Conservation (phyloP, 495 filamentous ascomycete species). For the Aspergillus sparsus region DNA sequence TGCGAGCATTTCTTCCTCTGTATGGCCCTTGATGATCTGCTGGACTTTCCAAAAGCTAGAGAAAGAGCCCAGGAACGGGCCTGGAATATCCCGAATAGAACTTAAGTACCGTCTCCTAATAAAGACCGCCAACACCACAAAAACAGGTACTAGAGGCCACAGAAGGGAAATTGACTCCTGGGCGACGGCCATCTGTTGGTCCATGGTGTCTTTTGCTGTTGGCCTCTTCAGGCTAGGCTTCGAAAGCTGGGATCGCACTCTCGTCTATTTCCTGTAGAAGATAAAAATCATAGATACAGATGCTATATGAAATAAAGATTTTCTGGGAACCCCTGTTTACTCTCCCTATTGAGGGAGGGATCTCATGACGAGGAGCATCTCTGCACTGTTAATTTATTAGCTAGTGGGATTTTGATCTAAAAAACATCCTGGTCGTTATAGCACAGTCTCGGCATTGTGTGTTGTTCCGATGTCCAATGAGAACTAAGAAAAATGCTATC, state of each 20-base stretch:
- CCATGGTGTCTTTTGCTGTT: neutral
- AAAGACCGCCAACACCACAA: neutral
- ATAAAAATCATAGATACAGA: no score
- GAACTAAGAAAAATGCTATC: neutral
- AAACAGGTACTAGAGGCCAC: neutral
- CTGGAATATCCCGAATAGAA: slow-evolving; percentile 37
- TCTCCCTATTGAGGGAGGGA: neutral
- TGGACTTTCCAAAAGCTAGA: slow-evolving; percentile 45
- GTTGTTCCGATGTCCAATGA: neutral
- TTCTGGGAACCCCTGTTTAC: neutral
- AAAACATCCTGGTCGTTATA: neutral
- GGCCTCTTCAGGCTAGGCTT: neutral
- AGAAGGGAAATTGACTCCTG: neutral
- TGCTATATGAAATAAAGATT: neutral
- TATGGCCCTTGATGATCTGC: slow-evolving; percentile 40
- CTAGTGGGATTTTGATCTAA: neutral
- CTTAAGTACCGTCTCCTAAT: slow-evolving; percentile 25
- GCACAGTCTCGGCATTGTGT: neutral
- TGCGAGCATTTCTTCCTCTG: slow-evolving; percentile 33
- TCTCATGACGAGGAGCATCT: neutral
- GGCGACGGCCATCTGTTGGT: neutral
- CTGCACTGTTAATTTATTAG: neutral
- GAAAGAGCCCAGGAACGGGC: slow-evolving; percentile 44
- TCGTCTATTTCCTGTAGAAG: no score
- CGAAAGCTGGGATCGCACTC: no score